phyloP scores from a whole-genome alignment of 441 rosid genomes.

The Erodium moschatum region DNA sequence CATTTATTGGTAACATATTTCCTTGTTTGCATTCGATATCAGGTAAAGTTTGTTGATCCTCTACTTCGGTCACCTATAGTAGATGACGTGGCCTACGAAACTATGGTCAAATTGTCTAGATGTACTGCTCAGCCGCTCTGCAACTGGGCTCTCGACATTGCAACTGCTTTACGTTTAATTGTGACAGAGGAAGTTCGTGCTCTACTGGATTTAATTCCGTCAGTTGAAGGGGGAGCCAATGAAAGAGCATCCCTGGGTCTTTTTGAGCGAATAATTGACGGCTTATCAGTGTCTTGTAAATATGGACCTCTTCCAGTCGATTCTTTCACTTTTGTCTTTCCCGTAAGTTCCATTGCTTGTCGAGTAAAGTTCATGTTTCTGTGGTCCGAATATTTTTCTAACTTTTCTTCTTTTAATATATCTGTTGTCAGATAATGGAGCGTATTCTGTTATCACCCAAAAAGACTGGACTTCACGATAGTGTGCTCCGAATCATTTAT shows the following conservation, averaged over 20 bases:
- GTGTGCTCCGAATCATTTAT: slow-evolving; percentile 70
- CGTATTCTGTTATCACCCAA: slow-evolving; percentile 62
- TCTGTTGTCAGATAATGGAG: slow-evolving; percentile 73
- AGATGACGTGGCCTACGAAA: slow-evolving; percentile 67
- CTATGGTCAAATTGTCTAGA: slow-evolving; percentile 75
- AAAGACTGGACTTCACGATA: slow-evolving; percentile 77
- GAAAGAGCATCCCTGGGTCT: slow-evolving; percentile 53
- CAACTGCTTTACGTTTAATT: slow-evolving; percentile 82
- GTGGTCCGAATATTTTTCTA: slow-evolving; percentile 10
- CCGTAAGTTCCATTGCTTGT: slow-evolving; percentile 40
- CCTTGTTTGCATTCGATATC: slow-evolving; percentile 25
- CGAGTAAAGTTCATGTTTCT: slow-evolving; percentile 7
- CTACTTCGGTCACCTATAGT: slow-evolving; percentile 76
- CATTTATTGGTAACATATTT: slow-evolving; percentile 7
- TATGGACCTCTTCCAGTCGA: slow-evolving; percentile 92
- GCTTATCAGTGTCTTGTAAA: slow-evolving; percentile 75
- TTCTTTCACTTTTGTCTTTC: slow-evolving; percentile 86
- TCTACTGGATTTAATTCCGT: slow-evolving; percentile 43
- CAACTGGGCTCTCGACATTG: slow-evolving; percentile 92
- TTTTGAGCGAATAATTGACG: slow-evolving; percentile 71
- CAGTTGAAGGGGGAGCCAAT: slow-evolving; percentile 40
- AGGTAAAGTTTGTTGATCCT: slow-evolving; percentile 86
- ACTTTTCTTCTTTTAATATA: slow-evolving; percentile 1
- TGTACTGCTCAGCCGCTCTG: slow-evolving; percentile 82
- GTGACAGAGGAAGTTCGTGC: slow-evolving; percentile 48